Evolutionary conservation across 139 green algal genomes (phyloP), one percentile per base, ranked within the genome.

Genomic region (Choricystis sp.): DNA sequence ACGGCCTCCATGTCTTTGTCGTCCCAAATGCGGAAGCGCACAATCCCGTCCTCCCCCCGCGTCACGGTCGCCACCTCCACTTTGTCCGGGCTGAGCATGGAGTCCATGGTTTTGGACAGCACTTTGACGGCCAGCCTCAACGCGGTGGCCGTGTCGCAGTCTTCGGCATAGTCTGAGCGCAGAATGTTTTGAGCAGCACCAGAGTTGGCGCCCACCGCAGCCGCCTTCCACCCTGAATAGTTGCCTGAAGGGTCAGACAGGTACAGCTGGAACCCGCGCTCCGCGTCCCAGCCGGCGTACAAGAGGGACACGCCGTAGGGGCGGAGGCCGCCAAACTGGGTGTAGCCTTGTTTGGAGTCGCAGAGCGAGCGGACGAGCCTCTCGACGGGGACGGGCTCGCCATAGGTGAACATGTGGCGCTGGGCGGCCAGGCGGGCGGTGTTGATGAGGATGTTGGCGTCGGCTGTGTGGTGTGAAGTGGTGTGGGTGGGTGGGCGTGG

Each of bases 401-500:
- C 59, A 72, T 97, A 98, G 2, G 84, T 77, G 31, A 91, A 87
- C 26, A 80, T 66, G 75, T 96, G 95, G 31, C 85, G 77, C 78
- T 96, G 90, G 22, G 89, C 87, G 2, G 79, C 69, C 49, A 92
- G 64, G 2, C 89, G 84, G 78, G 79, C 89, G 2, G 75, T 87
- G 76, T 98, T 96, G 70, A 98, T 89, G 22, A 99, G 79, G 66
- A 98, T 98, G 74, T 98, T 98, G 19, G 93, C 93, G 68, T 99
- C 93, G 2, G 93, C 81, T 88, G 79, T 67, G 26, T 25, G 9
- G 25, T 23, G 63, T 14, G 26, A 57, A 20, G 21, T 25, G n/a
- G 14, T 55, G 26, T 61, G n/a, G n/a, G n/a, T n/a, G n/a, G n/a
- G n/a, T n/a, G n/a, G n/a, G n/a, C n/a, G 19, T 9, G 30, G 56